Percentiles rank a stretch among this genome's conserved stretches.
phyloP scores from a whole-genome alignment of 176 grass and related monocot species.

The Oryza brachyantha region DNA sequence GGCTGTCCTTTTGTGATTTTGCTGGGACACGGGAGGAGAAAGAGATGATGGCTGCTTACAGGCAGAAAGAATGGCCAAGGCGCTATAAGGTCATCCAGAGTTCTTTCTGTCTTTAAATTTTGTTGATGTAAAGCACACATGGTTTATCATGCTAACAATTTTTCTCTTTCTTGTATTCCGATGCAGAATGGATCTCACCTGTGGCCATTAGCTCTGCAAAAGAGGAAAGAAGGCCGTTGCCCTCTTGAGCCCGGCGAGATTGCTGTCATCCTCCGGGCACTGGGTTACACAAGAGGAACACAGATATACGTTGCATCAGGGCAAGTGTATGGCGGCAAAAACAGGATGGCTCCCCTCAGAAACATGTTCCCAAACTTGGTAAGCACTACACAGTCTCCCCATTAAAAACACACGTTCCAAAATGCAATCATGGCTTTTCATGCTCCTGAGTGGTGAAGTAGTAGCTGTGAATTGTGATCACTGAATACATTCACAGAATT shows the following conservation, averaged over 20 bases:
- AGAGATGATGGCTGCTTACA: constrained; percentile 84
- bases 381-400: background rate
- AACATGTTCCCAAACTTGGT: constrained; percentile 99
- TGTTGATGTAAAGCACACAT: background rate
- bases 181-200: constrained; percentile 93
- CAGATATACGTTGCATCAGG: constrained; percentile 95
- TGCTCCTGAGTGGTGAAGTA: background rate
- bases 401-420: background rate
- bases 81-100: constrained; percentile 67
- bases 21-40: constrained; percentile 73
- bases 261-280: constrained; percentile 73
- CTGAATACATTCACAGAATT: background rate
- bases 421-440: background rate
- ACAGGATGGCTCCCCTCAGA: constrained; percentile 84
- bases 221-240: constrained; percentile 95
- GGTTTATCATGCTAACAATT: background rate
- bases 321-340: constrained; percentile 93
- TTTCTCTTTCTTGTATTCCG: background rate
- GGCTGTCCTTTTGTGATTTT: constrained; percentile 84
- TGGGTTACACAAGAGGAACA: constrained; percentile 82
- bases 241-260: constrained; percentile 94
- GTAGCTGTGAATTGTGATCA: background rate
- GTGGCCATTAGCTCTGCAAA: constrained; percentile 79
- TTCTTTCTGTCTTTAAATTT: background rate
- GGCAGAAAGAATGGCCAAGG: constrained; percentile 95